Conservation (phyloP, 768 basidiomycete species). For the Rhodotorula babjevae region DNA sequence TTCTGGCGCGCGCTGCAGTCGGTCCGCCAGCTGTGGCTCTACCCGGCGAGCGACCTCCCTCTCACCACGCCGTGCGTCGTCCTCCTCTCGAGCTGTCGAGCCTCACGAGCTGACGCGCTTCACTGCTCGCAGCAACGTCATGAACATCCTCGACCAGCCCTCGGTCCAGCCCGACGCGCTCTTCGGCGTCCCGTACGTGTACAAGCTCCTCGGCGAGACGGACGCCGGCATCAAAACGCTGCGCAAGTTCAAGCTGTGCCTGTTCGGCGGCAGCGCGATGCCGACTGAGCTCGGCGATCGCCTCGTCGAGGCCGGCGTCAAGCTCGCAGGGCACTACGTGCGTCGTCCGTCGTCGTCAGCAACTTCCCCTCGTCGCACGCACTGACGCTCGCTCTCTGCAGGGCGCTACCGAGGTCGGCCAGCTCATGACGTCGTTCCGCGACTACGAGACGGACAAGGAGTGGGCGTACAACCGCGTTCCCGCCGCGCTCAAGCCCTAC, state of each 20-base stretch:
- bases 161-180: constrained; percentile 28
- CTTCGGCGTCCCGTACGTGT: constrained; percentile 48
- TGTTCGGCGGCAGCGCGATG: constrained; percentile 56
- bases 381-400: neutral
- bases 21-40: constrained; percentile 51
- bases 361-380: too few relatives aligned
- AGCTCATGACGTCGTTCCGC: constrained; percentile 54
- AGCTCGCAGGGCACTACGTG: constrained; percentile 53
- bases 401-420: constrained; percentile 23
- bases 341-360: too few relatives aligned
- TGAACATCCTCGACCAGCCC: constrained; percentile 6
- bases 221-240: constrained; percentile 52
- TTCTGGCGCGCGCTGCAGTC: constrained; percentile 53
- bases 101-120: constrained; percentile 36
- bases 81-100: neutral
- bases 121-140: constrained; percentile 45
- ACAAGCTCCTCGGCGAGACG: constrained; percentile 55
- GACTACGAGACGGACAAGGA: constrained; percentile 55
- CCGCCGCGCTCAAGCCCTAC: constrained; percentile 46
- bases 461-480: constrained; percentile 56
- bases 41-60: constrained; percentile 52
- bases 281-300: constrained; percentile 58
- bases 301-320: constrained; percentile 54
- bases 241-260: constrained; percentile 53
- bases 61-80: constrained; percentile 54